Evolutionary conservation across 305 asterid genomes (phyloP).

Genomic region (Solanum chacoense): DNA sequence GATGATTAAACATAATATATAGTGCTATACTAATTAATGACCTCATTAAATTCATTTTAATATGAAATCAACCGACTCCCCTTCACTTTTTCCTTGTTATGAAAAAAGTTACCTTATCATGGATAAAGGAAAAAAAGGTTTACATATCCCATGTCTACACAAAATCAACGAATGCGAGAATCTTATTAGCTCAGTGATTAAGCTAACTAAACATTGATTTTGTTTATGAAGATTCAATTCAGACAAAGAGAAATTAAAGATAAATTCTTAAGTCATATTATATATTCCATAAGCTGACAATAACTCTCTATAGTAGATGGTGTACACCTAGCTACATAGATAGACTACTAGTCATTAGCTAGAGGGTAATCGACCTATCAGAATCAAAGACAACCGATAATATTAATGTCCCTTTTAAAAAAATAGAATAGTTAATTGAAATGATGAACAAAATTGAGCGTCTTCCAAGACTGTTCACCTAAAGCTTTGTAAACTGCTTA

Average conservation of each 20-base stretch:
- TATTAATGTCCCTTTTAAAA: too few relatives aligned
- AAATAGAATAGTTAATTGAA: too few relatives aligned
- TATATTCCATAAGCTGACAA: too few relatives aligned
- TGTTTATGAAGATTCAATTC: neutral
- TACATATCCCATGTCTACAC: neutral
- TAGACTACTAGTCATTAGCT: neutral
- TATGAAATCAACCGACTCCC: neutral
- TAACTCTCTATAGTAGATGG: too few relatives aligned
- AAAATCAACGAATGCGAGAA: neutral
- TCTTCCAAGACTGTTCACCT: too few relatives aligned
- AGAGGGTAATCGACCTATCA: neutral
- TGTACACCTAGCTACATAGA: too few relatives aligned
- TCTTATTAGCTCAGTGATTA: neutral
- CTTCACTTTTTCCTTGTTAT: neutral
- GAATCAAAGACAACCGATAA: too few relatives aligned
- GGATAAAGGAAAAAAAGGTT: too few relatives aligned
- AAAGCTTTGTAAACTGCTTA: neutral
- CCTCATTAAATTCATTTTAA: neutral
- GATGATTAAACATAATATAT: neutral
- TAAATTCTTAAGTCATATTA: too few relatives aligned
- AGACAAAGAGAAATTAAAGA: neutral
- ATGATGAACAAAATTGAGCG: too few relatives aligned
- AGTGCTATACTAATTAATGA: neutral
- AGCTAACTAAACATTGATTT: too few relatives aligned
- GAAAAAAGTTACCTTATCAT: neutral